Evolutionary conservation across 2,329 filamentous ascomycete species (phyloP).

Genomic region (Alternaria brassicae): DNA sequence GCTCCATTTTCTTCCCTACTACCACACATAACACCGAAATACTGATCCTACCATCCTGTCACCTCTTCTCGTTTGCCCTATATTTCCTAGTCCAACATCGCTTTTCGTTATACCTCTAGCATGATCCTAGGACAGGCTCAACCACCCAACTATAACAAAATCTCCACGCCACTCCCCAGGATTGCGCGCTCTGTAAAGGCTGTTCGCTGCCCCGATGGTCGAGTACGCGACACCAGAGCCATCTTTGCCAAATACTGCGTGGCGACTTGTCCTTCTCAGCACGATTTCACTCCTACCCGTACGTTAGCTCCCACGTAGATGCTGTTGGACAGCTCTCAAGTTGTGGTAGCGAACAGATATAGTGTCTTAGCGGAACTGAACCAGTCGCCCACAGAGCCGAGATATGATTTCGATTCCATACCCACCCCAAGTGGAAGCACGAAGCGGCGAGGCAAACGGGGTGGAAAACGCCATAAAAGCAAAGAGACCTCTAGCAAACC

Average conservation of each 20-base stretch:
- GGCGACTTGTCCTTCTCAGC: conserved; percentile 23
- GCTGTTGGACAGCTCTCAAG: neutral
- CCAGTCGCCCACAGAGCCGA: conserved; percentile 25
- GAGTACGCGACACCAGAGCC: conserved; percentile 1
- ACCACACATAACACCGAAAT: neutral
- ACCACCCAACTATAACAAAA: conserved; percentile 16
- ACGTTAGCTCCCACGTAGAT: neutral
- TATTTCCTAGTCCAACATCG: conserved; percentile 19
- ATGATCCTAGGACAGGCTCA: conserved; percentile 27
- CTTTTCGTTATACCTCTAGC: conserved; percentile 8
- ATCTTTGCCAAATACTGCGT: conserved; percentile 7
- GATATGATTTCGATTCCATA: conserved; percentile 29
- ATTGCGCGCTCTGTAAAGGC: conserved; percentile 13
- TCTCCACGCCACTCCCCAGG: conserved; percentile 10
- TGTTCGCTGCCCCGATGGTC: conserved; percentile 21
- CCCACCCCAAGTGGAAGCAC: conserved; percentile 9
- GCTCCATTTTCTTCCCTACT: neutral
- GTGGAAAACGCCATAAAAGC: conserved; percentile 22
- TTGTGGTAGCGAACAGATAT: conserved; percentile 38
- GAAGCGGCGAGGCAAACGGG: conserved; percentile 30
- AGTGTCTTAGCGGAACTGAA: conserved; percentile 34
- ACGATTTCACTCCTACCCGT: conserved; percentile 33
- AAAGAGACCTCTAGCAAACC: conserved; percentile 11
- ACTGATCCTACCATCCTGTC: conserved; percentile 6
- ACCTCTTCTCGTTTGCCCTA: conserved; percentile 12